Base-by-base conservation (phyloP, 2,329 filamentous ascomycete species). In the Calycina herbarum region DNA sequence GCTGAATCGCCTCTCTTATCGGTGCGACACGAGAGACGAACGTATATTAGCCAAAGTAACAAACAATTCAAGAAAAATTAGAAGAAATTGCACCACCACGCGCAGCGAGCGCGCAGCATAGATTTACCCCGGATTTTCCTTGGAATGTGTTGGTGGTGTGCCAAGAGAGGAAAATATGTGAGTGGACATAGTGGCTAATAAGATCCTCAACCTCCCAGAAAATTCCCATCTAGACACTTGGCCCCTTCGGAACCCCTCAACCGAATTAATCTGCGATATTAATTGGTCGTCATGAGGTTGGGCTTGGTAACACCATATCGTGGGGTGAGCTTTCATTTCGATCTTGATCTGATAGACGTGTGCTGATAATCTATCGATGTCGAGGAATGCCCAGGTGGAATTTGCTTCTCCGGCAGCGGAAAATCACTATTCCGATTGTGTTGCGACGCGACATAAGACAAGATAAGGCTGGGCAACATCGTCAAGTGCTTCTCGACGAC, bases 111-210 rank as follows among this genome's bases (percentile, higher is more conserved):
- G 57, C 31, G 31, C 15, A 31, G 57, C 31, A 6, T 24, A 10
- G 8, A 3, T 20, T 59, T 59, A 59, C 57, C 57, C 57, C 57
- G 31, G 57, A 59, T 59, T 59, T 38, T 59, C 31, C 31, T 59
- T 40, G 57, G 57, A 54, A 54, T 54, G 48, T 54, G 13, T 13
- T 24, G 10, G 48, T 54, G 20, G 48, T 13, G 48, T 54, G 20
- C 48, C 48, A 54, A 54, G 48, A 54, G 20, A 24, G 13, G 24
- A 11, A 33, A 27, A 54, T 51, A 54, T 54, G 13, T 54, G 48
- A 5, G 24, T 15, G 20, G 20, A 24, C 5, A 24, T 54, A n/a
- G 11, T 27, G 48, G 48, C 48, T 54, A 54, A 54, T 54, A 54
- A 27, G 10, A 54, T 10, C 7, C 8, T 24, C 2, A 54, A 54